Percentiles rank a stretch among this genome's conserved stretches.
phyloP scores from a whole-genome alignment of 345 rosid genomes.

The Adansonia digitata region DNA sequence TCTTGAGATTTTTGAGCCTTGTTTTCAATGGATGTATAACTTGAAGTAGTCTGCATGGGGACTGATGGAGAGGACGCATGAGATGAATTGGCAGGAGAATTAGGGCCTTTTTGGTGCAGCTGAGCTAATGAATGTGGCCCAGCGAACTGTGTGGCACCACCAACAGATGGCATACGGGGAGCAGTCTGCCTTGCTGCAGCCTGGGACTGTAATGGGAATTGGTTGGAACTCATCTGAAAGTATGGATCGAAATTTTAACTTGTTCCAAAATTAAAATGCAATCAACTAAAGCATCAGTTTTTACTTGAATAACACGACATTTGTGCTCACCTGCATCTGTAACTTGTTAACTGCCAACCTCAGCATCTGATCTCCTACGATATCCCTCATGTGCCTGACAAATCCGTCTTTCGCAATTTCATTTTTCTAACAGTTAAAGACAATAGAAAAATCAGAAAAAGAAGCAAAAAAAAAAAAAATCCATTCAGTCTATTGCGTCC shows the following conservation, averaged over 20 bases:
- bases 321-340: constrained; percentile 57
- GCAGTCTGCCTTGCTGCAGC: constrained; percentile 41
- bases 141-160: constrained; percentile 34
- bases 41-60: constrained; percentile 34
- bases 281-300: neutral
- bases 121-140: constrained; percentile 32
- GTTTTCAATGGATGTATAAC: constrained; percentile 32
- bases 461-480: neutral
- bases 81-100: constrained; percentile 29
- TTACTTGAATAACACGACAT: neutral
- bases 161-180: constrained; percentile 39
- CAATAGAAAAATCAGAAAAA: constrained; percentile 21
- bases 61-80: constrained; percentile 29
- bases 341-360: constrained; percentile 64
- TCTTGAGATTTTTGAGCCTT: constrained; percentile 43
- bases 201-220: constrained; percentile 47
- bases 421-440: constrained; percentile 53
- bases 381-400: constrained; percentile 72
- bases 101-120: constrained; percentile 31
- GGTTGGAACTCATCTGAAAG: constrained; percentile 51
- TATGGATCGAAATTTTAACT: constrained; percentile 13
- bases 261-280: constrained; percentile 5
- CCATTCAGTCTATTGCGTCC: neutral
- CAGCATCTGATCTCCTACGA: constrained; percentile 90
- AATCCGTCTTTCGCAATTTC: constrained; percentile 82